Evolutionary conservation across 1,284 basidiomycete species (phyloP), one percentile per base, ranked within the genome.

Genomic region (Ganoderma boninense): DNA sequence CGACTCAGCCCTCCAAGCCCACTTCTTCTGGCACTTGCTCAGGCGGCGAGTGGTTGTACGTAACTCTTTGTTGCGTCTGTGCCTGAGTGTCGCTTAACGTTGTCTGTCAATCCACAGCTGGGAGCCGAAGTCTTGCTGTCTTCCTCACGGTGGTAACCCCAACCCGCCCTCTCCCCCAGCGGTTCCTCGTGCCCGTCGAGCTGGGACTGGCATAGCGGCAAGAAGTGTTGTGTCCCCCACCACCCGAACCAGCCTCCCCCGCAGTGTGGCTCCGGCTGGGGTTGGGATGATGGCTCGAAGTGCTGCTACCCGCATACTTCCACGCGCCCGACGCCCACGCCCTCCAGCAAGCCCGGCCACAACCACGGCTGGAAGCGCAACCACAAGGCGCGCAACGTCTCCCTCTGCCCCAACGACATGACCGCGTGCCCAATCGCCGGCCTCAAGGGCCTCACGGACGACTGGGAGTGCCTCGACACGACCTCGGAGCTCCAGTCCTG

Each of bases 391-490:
- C 84, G 86, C 67, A 71, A 78, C 29, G 71, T 77, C 56, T 72
- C 79, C 52, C 84, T 89, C 63, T 93, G 92, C 83, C 91, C 91
- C 38, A 75, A 74, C 61, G 85, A 84, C 38, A 79, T 90, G 40
- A 84, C 88, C 46, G 90, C 90, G 52, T 94, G 92, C 82, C 89
- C 90, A 29, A 84, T 92, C 73, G 67, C 80, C 18, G 85, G 83
- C 40, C 70, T 82, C 26, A 77, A 74, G 13, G 79, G 79, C 62
- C 63, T 78, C 61, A 77, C 68, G 32, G 83, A 82, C 52, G 87
- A 89, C 67, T 91, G 87, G 75, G 92, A 93, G 78, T 94, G 92
- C 72, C 73, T 91, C 59, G 89, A 92, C 78, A 85, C 84, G 64
- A 73, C 77, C 16, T 80, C 80, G 42, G 90, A 92, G 72, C 84